Conservation (phyloP, 1,139 yeast species). For the Zygoascus hellenicus region DNA sequence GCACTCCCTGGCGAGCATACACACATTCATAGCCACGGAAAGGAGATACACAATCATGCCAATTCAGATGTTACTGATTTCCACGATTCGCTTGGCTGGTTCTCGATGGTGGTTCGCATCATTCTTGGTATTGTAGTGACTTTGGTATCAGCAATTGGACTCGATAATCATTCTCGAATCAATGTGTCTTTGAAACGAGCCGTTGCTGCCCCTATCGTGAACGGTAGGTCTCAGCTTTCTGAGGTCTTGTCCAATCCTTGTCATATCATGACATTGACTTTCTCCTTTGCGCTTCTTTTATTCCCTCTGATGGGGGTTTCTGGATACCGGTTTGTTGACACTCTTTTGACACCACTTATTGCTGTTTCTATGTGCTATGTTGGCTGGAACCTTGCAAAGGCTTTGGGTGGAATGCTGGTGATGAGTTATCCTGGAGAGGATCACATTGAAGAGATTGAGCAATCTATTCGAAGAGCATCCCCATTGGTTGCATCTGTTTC, state of each 20-base stretch:
- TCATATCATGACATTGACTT: conserved; percentile 54
- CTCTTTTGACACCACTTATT: conserved; percentile 35
- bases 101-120: conserved; percentile 25
- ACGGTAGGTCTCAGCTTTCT: conserved; percentile 17
- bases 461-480: conserved; percentile 25
- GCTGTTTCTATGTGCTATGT: conserved; percentile 38
- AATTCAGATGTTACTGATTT: conserved; percentile 31
- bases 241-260: conserved; percentile 48
- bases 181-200: conserved; percentile 27
- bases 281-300: conserved; percentile 38
- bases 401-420: conserved; percentile 40
- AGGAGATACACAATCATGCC: conserved; percentile 38
- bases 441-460: conserved; percentile 28
- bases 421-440: conserved; percentile 41
- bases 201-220: not conserved
- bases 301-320: conserved; percentile 30
- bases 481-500: conserved; percentile 29
- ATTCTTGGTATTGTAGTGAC: conserved; percentile 33
- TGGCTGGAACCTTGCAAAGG: conserved; percentile 39
- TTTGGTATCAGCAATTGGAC: conserved; percentile 32
- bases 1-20: conserved; percentile 35
- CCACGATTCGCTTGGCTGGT: conserved; percentile 18
- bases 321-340: conserved; percentile 28
- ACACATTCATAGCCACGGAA: conserved; percentile 45
- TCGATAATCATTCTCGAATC: conserved; percentile 32